Evolutionary conservation across 1,139 yeast species (phyloP), one percentile per base, ranked within the genome.

Genomic region (Kazachstania sp.): DNA sequence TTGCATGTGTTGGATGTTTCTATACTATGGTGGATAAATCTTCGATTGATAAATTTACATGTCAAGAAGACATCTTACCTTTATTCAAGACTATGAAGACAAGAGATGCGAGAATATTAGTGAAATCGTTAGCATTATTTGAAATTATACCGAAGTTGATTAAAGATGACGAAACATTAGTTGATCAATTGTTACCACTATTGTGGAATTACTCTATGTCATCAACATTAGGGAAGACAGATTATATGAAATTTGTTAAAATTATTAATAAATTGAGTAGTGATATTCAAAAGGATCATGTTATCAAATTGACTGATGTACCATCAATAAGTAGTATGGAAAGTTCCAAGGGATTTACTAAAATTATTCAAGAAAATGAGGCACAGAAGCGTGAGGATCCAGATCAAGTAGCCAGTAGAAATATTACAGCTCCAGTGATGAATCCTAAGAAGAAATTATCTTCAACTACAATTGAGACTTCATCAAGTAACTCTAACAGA

Each of bases 51-150:
- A 81, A 79, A 56, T 74, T 78, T 45, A 78, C 86, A 4, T 78
- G 88, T 28, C 74, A 74, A 37, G 97, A 90, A 45, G 87, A 84
- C 52, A 69, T 92, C 39, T 67, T 90, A 31, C 96, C 96, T 0
- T 68, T 90, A 19, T 70, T 90, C 50, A 77, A 78, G 55, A 77
- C 79, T 19, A 77, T 86, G 74, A 86, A 86, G 63, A 83, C 94
- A 26, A 72, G 94, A 51, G 94, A 86, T 55, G 75, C 85, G 34
- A 71, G 81, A 49, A 81, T 86, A 30, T 75, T 86, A 37, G 66
- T 71, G 55, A 73, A 76, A 28, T 74, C 83, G 1, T 65, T 84
- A 44, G 64, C 64, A 4, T 77, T 85, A 18, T 83, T 81, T 59
- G 67, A 67, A 26, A 66, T 70, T 19, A 60, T 79, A 16, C 66